Evolutionary conservation across 106 monocot genomes (phyloP).

Genomic region (Gastrodia elata): DNA sequence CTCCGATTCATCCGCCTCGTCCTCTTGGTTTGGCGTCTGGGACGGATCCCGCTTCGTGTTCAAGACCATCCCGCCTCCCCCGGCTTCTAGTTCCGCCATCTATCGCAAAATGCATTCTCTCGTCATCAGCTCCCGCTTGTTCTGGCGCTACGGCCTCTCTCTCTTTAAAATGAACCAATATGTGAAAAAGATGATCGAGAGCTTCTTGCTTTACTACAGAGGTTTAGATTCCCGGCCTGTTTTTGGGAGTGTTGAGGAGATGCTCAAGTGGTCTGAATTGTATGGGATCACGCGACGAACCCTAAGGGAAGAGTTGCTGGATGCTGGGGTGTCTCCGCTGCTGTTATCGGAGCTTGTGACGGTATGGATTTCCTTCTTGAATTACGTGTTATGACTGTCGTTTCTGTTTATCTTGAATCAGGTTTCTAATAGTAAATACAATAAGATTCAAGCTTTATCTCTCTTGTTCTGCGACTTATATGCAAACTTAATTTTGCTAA

Average conservation of each 20-base stretch:
- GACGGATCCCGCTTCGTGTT: conserved; percentile 73
- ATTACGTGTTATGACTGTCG: background rate
- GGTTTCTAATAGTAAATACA: too few species aligned
- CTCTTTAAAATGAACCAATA: conserved; percentile 61
- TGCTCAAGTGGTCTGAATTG: conserved; percentile 84
- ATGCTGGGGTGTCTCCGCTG: conserved; percentile 45
- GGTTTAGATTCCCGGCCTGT: conserved; percentile 54
- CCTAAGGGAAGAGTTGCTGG: conserved; percentile 52
- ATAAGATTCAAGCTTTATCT: too few species aligned
- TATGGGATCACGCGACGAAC: conserved; percentile 61
- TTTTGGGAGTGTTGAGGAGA: conserved; percentile 82
- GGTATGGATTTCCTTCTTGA: conserved; percentile 31
- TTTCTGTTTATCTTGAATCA: too few species aligned
- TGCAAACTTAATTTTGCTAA: too few species aligned
- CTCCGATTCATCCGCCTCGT: background rate
- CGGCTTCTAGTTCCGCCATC: conserved; percentile 24
- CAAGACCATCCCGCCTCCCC: conserved; percentile 51
- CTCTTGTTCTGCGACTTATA: too few species aligned
- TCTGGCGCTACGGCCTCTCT: conserved; percentile 72
- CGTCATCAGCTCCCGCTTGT: conserved; percentile 36
- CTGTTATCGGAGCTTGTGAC: conserved; percentile 85
- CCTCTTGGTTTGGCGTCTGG: conserved; percentile 80
- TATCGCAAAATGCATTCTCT: conserved; percentile 32
- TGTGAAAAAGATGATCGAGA: conserved; percentile 45
- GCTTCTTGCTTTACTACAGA: conserved; percentile 63